A percentile compares a stretch with the other conserved stretches of the same genome.
Conservation (phyloP, 768 basidiomycete species). For the Hericium coralloides region DNA sequence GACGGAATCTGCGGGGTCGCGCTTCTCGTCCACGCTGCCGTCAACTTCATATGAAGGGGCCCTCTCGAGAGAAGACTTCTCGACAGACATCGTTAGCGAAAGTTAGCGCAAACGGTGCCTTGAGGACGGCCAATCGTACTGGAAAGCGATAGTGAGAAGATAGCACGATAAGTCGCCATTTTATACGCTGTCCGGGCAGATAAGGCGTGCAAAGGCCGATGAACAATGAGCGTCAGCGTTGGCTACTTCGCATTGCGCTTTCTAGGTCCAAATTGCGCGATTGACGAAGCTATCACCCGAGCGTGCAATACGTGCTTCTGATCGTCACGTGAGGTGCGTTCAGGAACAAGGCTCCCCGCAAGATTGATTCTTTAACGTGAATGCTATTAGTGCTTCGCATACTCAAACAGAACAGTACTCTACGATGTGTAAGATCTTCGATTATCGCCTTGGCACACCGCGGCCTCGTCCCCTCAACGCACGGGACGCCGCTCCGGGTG, state of each 20-base stretch:
- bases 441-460: conserved; percentile 65
- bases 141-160: neutral
- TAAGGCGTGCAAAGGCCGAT: neutral
- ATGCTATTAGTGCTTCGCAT: neutral
- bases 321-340: neutral
- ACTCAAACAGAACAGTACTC: neutral
- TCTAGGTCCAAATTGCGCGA: neutral
- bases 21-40: conserved; percentile 11
- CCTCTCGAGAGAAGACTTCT: conserved; percentile 7
- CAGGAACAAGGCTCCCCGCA: neutral
- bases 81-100: conserved; percentile 8
- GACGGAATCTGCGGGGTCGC: conserved; percentile 6
- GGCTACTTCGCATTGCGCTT: neutral
- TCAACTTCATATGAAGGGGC: conserved; percentile 8
- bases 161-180: neutral
- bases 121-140: neutral
- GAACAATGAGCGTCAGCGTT: neutral
- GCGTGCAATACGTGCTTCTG: neutral
- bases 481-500: conserved; percentile 84
- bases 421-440: conserved; percentile 12
- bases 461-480: conserved; percentile 83
- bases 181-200: neutral
- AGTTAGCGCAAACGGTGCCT: neutral
- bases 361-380: neutral
- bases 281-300: neutral